phyloP scores from a whole-genome alignment of 495 filamentous ascomycete genomes.

The Friedmanniomyces endolithicus region DNA sequence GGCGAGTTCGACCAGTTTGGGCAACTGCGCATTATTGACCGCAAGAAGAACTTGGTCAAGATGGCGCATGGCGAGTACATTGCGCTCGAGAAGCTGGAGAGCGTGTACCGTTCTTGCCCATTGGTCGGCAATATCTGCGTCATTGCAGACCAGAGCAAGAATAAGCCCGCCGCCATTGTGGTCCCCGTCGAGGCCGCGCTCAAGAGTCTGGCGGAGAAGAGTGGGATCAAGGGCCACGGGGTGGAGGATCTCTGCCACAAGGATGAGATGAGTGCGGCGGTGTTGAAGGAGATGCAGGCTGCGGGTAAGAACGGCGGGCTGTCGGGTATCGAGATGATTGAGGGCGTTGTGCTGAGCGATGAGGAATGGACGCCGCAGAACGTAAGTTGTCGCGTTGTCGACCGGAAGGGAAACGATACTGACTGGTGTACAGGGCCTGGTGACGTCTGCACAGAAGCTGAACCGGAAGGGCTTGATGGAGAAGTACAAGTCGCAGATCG shows the following conservation, averaged over 20 bases:
- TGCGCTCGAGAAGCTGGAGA: slow-evolving; percentile 96
- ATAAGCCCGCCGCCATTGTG: slow-evolving; percentile 87
- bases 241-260: slow-evolving; percentile 74
- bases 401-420: neutral
- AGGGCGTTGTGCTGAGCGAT: slow-evolving; percentile 81
- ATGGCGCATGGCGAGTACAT: slow-evolving; percentile 96
- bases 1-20: slow-evolving; percentile 77
- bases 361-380: slow-evolving; percentile 98
- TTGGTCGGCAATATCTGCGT: slow-evolving; percentile 93
- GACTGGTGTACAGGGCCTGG: slow-evolving; percentile 38
- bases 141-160: slow-evolving; percentile 66
- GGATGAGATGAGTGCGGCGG: slow-evolving; percentile 61
- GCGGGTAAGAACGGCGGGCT: slow-evolving; percentile 66
- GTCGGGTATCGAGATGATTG: slow-evolving; percentile 77
- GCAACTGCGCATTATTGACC: slow-evolving; percentile 80
- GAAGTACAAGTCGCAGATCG: slow-evolving; percentile 53
- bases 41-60: slow-evolving; percentile 98
- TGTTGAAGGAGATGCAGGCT: slow-evolving; percentile 72
- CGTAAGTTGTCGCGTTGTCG: slow-evolving; percentile 43
- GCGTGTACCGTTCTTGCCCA: slow-evolving; percentile 72
- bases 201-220: slow-evolving; percentile 66
- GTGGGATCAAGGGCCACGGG: slow-evolving; percentile 55
- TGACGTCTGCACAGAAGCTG: slow-evolving; percentile 66
- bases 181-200: slow-evolving; percentile 75
- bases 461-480: slow-evolving; percentile 56